A percentile compares a stretch with the other conserved stretches of the same genome.
These are phyloP conservation scores for Metschnikowia borealis DNA, from an alignment of 805 yeast genomes.

Conservation along the genomic window DNA sequence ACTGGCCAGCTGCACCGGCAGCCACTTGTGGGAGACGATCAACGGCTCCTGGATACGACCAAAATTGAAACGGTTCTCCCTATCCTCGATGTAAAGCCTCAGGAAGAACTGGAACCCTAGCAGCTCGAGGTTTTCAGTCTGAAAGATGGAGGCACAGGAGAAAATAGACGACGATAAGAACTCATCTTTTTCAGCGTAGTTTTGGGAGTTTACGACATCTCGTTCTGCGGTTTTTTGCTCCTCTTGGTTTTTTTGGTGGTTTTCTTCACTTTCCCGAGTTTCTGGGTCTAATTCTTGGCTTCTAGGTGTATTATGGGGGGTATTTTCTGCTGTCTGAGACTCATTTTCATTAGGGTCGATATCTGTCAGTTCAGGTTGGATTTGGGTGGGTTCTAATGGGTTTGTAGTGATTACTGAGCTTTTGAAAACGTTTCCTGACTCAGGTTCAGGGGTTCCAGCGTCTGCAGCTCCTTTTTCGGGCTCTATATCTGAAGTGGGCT, in stretches of 20 bases:
- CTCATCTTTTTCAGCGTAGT: conserved; percentile 1
- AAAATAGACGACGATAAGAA: conserved; percentile 20
- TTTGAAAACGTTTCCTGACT: no score
- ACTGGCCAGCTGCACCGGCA: conserved; percentile 20
- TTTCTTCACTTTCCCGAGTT: no score
- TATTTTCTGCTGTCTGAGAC: no score
- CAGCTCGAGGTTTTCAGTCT: conserved; percentile 24
- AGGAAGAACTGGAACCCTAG: conserved; percentile 30
- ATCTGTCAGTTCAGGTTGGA: neutral
- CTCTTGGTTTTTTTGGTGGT: no score
- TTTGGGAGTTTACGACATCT: neutral
- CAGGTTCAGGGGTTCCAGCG: no score
- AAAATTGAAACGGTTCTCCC: conserved; percentile 27
- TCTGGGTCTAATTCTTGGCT: no score
- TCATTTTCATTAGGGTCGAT: no score
- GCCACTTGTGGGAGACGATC: conserved; percentile 36
- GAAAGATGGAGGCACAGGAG: conserved; percentile 23
- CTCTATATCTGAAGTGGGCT: neutral
- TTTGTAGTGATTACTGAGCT: neutral
- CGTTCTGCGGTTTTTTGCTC: no score
- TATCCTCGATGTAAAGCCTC: conserved; percentile 22
- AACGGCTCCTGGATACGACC: conserved; percentile 30
- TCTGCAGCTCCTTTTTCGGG: no score
- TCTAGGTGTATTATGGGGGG: no score
- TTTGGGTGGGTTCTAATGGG: neutral